Evolutionary conservation across 2,329 filamentous ascomycete species (phyloP).

Genomic region (Cercospora sp.): DNA sequence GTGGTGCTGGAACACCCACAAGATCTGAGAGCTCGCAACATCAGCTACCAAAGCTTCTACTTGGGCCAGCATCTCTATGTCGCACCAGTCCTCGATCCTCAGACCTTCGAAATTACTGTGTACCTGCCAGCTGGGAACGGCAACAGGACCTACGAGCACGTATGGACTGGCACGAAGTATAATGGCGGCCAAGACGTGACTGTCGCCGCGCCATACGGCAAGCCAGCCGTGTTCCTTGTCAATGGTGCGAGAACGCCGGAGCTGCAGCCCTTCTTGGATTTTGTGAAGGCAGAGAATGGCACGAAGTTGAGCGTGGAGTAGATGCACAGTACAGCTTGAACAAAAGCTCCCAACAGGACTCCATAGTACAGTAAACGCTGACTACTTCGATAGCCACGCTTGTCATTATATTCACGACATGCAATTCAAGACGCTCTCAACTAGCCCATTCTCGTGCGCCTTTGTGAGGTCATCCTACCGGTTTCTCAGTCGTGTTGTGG

Average conservation of each 20-base stretch:
- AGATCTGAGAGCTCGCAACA: constrained; percentile 27
- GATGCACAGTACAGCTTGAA: not conserved
- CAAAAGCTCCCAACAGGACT: not conserved
- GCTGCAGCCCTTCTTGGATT: constrained; percentile 32
- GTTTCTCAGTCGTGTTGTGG: not conserved
- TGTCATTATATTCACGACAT: not conserved
- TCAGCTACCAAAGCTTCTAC: constrained; percentile 37
- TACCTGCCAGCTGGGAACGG: constrained; percentile 29
- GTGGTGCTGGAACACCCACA: constrained; percentile 32
- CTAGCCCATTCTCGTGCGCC: not conserved
- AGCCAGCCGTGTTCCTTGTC: constrained; percentile 35
- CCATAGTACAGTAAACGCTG: not conserved
- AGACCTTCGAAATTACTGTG: constrained; percentile 27
- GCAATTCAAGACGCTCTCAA: not conserved
- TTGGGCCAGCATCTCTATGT: constrained; percentile 33
- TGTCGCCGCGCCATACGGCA: constrained; percentile 33
- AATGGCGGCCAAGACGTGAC: constrained; percentile 29
- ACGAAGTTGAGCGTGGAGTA: constrained; percentile 21
- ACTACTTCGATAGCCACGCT: not conserved
- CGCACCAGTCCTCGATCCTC: constrained; percentile 34
- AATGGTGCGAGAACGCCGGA: constrained; percentile 27
- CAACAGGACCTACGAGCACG: constrained; percentile 30
- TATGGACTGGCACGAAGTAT: constrained; percentile 32
- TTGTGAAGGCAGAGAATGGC: constrained; percentile 33
- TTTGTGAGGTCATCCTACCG: not conserved